Evolutionary conservation across 257 asterid species (phyloP).

Genomic region (Lantana camara): DNA sequence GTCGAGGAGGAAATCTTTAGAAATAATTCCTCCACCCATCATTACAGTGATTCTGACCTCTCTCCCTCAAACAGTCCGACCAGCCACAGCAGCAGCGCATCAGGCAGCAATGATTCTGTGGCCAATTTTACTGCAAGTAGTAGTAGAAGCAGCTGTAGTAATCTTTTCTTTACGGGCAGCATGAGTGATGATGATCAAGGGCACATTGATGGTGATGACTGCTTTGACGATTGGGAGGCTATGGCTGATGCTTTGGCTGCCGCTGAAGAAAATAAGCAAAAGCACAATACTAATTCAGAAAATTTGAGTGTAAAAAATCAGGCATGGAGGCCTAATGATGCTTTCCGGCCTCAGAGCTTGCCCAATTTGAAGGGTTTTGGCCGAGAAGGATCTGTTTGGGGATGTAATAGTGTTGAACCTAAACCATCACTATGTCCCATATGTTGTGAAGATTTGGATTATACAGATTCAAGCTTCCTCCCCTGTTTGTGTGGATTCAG

Average conservation of each 20-base stretch:
- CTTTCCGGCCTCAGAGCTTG: slow-evolving; percentile 78
- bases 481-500: slow-evolving; percentile 93
- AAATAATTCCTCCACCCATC: slow-evolving; percentile 39
- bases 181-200: slow-evolving; percentile 69
- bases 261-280: slow-evolving; percentile 50
- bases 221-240: slow-evolving; percentile 98
- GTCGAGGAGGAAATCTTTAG: slow-evolving; percentile 49
- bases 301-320: too few relatives aligned
- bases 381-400: slow-evolving; percentile 57
- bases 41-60: slow-evolving; percentile 57
- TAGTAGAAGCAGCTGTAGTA: slow-evolving; percentile 57
- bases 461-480: slow-evolving; percentile 75
- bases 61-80: slow-evolving; percentile 68
- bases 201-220: slow-evolving; percentile 51
- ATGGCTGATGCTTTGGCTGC: slow-evolving; percentile 95
- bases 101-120: slow-evolving; percentile 60
- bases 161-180: slow-evolving; percentile 57
- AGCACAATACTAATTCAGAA: slow-evolving; percentile 28
- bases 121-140: slow-evolving; percentile 66
- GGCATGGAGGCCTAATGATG: slow-evolving; percentile 93
- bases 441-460: slow-evolving; percentile 89
- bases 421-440: slow-evolving; percentile 76
- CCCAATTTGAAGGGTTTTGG: slow-evolving; percentile 65
- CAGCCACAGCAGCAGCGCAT: slow-evolving; percentile 57
- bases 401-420: slow-evolving; percentile 42